Evolutionary conservation across 1,284 basidiomycete species (phyloP), one percentile per base, ranked within the genome.

Genomic region (Melampsora abietis-canadensis): DNA sequence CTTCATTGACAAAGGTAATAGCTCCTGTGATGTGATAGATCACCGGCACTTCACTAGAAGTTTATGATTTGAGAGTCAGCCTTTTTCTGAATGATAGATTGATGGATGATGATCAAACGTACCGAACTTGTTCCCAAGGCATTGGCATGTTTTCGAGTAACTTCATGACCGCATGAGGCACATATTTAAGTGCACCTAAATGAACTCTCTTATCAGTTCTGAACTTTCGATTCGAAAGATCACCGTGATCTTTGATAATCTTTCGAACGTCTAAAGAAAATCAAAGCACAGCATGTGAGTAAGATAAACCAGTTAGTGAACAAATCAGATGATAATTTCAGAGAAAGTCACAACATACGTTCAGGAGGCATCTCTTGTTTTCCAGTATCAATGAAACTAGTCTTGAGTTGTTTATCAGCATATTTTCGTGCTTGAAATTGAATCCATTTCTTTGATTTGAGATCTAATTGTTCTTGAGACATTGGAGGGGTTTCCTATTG

Each of bases 21-120:
- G 96, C 96, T 78, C 96, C 96, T n/a, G 96, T 98, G 80, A 99
- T 94, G 81, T 97, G 94, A 84, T 97, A 97, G 76, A 98, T 86
- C 24, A 95, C 92, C 12, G 92, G 93, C 2, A 98, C 94, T 83
- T 98, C 94, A 79, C 93, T 91, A n/a, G n/a, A n/a, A n/a, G n/a
- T n/a, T n/a, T n/a, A n/a, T n/a, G n/a, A n/a, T n/a, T n/a, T n/a
- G n/a, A n/a, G n/a, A n/a, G n/a, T n/a, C n/a, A n/a, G n/a, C n/a
- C n/a, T n/a, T n/a, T n/a, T n/a, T 31, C 62, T 66, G 63, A 15
- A 21, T 46, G 27, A 30, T 68, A 27, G 47, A 63, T 75, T n/a
- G 15, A 63, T 34, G 46, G 65, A 48, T 48, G 15, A 60, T 8
- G n/a, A n/a, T n/a, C 31, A 21, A 8, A 73, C n/a, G n/a, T 47